Conservation (phyloP, 805 yeast genomes). For the Hanseniaspora valbyensis region DNA sequence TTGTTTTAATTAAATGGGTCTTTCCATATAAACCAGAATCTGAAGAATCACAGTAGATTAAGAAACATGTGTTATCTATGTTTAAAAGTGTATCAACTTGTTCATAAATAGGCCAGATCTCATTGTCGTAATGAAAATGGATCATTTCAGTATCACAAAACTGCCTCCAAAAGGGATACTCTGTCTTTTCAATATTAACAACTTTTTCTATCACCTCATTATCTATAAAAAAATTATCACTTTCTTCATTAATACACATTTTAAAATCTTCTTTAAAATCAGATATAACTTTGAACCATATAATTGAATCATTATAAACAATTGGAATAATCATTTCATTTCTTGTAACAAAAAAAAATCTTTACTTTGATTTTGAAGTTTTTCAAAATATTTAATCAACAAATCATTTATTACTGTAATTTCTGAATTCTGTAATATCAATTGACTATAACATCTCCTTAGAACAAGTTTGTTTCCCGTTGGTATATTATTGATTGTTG, state of each 20-base stretch:
- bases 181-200: not conserved
- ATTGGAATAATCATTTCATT: slow-evolving; percentile 1
- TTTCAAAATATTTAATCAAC: not conserved
- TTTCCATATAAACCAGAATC: not conserved
- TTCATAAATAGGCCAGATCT: not conserved
- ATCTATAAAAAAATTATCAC: not conserved
- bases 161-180: not conserved
- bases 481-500: not conserved
- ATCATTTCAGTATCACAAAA: not conserved
- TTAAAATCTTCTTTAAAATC: not conserved
- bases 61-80: not conserved
- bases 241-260: not conserved
- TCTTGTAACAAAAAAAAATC: not conserved
- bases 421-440: not conserved
- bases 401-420: not conserved
- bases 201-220: not conserved
- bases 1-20: not conserved
- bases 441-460: not conserved
- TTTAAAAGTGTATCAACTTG: not conserved
- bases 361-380: not conserved
- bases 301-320: not conserved
- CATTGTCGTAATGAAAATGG: not conserved
- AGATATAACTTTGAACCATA: slow-evolving; percentile 3
- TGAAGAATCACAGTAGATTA: not conserved
- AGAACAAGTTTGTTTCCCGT: not conserved